Percentiles rank a stretch among this genome's conserved stretches.
Conservation (phyloP, 2,329 filamentous ascomycete genomes). For the Aspergillus fischeri region DNA sequence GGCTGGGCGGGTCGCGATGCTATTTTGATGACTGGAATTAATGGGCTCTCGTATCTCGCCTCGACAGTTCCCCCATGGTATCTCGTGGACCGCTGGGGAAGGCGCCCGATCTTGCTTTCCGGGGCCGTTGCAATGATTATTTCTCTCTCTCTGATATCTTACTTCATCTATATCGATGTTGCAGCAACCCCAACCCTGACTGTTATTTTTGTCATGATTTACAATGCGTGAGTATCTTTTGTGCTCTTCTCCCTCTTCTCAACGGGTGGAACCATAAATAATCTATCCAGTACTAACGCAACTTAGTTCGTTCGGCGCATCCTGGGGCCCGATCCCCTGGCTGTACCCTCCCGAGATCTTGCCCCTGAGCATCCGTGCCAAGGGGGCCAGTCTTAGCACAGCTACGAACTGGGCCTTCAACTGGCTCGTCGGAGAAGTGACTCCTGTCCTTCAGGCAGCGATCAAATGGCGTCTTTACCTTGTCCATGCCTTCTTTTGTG, state of each 20-base stretch:
- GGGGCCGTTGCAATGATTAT: slow-evolving; percentile 87
- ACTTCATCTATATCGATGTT: slow-evolving; percentile 89
- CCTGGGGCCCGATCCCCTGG: slow-evolving; percentile 98
- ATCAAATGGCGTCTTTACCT: slow-evolving; percentile 95
- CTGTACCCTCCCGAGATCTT: slow-evolving; percentile 98
- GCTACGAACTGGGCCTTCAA: slow-evolving; percentile 98
- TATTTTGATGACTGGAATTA: slow-evolving; percentile 95
- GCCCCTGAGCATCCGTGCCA: slow-evolving; percentile 91
- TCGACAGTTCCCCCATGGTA: slow-evolving; percentile 98
- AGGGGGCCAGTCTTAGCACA: slow-evolving; percentile 92
- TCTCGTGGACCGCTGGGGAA: slow-evolving; percentile 86
- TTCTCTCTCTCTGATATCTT: slow-evolving; percentile 84
- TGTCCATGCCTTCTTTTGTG: slow-evolving; percentile 95
- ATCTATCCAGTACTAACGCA: neutral
- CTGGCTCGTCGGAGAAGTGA: slow-evolving; percentile 94
- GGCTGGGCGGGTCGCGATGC: slow-evolving; percentile 91
- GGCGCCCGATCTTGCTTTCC: slow-evolving; percentile 81
- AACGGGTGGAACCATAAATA: neutral
- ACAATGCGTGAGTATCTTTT: slow-evolving; percentile 61
- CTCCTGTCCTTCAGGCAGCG: slow-evolving; percentile 83
- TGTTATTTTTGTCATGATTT: slow-evolving; percentile 94
- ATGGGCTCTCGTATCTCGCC: slow-evolving; percentile 82
- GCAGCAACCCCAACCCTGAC: slow-evolving; percentile 72
- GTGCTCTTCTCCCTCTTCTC: neutral
- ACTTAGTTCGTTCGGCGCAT: slow-evolving; percentile 72